Evolutionary conservation across 768 basidiomycete genomes (phyloP).

Genomic region (Lactarius sp.): DNA sequence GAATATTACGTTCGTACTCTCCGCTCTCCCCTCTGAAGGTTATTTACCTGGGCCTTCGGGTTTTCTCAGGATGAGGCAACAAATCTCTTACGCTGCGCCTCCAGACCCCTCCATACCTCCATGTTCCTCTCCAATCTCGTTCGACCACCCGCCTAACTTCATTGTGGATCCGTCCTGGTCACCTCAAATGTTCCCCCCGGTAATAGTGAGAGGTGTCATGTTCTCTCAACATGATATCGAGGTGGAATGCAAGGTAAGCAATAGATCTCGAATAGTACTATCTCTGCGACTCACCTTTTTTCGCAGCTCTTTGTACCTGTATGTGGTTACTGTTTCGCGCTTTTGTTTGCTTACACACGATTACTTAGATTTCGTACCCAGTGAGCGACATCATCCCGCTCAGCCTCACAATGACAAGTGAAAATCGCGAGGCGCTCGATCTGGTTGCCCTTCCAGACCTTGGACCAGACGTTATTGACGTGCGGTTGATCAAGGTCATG

Average conservation of each 20-base stretch:
- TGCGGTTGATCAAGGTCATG: constrained; percentile 18
- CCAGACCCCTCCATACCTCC: not conserved
- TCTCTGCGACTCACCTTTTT: not conserved
- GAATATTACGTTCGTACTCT: constrained; percentile 14
- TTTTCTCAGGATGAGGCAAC: not conserved
- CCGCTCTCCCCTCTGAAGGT: not conserved
- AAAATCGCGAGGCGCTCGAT: constrained; percentile 3
- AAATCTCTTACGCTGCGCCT: not conserved
- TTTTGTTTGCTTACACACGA: not conserved
- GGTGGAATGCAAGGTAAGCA: constrained; percentile 20
- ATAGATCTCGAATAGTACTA: not conserved
- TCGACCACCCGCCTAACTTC: not conserved
- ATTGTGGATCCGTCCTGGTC: not conserved
- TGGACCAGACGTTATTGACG: constrained; percentile 3
- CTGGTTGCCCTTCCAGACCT: not conserved
- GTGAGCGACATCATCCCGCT: constrained; percentile 13
- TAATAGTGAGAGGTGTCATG: constrained; percentile 12
- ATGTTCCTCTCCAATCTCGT: not conserved
- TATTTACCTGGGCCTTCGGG: not conserved
- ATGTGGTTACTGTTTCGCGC: not conserved
- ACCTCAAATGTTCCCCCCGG: constrained; percentile 3
- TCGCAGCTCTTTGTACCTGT: constrained; percentile 13
- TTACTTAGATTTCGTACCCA: not conserved
- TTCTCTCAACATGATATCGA: not conserved
- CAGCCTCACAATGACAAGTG: constrained; percentile 11